Evolutionary conservation across 169 alveolate species (phyloP), one percentile per base, ranked within the genome.

Genomic region (Besnoitia besnoiti): DNA sequence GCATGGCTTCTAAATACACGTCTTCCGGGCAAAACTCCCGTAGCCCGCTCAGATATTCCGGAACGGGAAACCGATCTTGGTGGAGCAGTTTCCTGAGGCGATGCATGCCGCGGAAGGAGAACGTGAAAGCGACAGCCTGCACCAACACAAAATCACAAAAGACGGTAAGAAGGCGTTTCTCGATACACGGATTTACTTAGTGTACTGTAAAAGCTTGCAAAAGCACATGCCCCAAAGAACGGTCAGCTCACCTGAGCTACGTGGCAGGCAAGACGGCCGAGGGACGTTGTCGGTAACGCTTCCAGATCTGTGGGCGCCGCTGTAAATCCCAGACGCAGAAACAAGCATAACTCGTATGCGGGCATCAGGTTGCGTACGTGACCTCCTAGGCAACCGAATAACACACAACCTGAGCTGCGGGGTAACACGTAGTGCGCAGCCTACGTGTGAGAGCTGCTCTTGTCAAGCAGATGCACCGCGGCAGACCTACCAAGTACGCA

Each of bases 81-180:
- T 7, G 59, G 2, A 77, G 87, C 37, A 77, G 55, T 55, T 77
- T 37, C 19, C 47, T 51, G n/a, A 77, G 87, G 59, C 39, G 12
- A 35, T 4, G 87, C 33, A 77, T 12, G 12, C 87, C 40, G 87
- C 61, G 87, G 87, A 77, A 77, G 0, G 87, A 51, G 55, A 42
- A 77, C 35, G 50, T 40, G 37, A 35, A 42, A 39, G 50, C 87
- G 12, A 77, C 61, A 7, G 59, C 39, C 82, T 73, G 82, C 67
- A n/a, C 67, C 67, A 51, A 51, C 67, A 73, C 10, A 14, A 73
- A 8, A 55, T 19, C 67, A 55, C 67, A n/a, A 16, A 19, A 19
- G 24, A 55, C 24, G 67, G 67, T 0, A 55, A 55, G 3, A 1
- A 21, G 33, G 24, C 27, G 67, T 5, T 55, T n/a, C n/a, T n/a